Conservation (phyloP, 2,329 filamentous ascomycete genomes). For the Tolypocladium ophioglossoides region DNA sequence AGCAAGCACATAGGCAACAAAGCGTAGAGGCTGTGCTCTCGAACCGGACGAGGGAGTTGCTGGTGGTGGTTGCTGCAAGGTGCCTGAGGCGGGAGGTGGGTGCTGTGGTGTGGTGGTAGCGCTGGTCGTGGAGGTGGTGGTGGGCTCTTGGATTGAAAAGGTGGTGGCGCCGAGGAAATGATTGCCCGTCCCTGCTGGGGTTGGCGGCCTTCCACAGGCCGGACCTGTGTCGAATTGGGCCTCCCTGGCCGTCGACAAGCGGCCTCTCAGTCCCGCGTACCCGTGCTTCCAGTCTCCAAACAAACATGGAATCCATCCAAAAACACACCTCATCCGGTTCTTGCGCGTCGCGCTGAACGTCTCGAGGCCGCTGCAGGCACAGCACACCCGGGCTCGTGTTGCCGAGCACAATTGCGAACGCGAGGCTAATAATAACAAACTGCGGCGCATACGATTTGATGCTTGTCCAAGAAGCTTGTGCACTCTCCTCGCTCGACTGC, state of each 20-base stretch:
- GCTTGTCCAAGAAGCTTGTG: not conserved
- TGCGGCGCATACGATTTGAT: not conserved
- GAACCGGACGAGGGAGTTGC: not conserved
- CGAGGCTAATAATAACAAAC: not conserved
- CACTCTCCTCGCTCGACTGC: not conserved
- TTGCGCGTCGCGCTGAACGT: too few species aligned
- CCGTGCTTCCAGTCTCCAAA: too few species aligned
- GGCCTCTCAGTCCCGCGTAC: not conserved
- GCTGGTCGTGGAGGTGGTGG: not conserved
- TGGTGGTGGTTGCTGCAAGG: not conserved
- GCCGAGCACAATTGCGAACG: not conserved
- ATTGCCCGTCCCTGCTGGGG: not conserved
- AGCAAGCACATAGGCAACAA: too few species aligned
- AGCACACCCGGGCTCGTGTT: not conserved
- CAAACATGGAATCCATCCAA: too few species aligned
- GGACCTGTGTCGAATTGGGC: not conserved
- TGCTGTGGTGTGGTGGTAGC: not conserved
- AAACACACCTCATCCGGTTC: too few species aligned
- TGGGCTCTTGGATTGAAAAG: not conserved
- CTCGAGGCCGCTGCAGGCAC: not conserved
- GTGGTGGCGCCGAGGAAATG: conserved; percentile 1
- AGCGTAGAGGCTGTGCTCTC: too few species aligned
- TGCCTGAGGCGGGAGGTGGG: not conserved
- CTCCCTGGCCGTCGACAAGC: too few species aligned
- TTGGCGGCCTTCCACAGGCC: not conserved